phyloP scores from a whole-genome alignment of 805 yeast species.

The Zygoascus tannicola region DNA sequence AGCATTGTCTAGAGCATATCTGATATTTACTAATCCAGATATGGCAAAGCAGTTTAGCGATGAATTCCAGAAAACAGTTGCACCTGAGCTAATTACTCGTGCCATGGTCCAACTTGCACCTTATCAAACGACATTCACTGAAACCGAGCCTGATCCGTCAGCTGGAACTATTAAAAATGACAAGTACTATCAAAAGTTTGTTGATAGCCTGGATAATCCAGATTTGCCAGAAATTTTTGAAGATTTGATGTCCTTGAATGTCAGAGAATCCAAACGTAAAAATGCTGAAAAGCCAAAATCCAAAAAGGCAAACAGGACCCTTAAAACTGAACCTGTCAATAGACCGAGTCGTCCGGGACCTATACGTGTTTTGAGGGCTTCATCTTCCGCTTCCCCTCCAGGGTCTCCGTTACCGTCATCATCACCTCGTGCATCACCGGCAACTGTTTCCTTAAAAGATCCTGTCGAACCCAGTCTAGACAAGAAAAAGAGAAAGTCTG shows the following conservation, averaged over 20 bases:
- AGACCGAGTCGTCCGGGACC: too few species aligned
- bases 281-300: too few species aligned
- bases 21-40: conserved; percentile 29
- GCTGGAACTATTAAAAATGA: conserved; percentile 2
- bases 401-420: not conserved
- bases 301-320: too few species aligned
- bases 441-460: not conserved
- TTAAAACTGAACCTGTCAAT: too few species aligned
- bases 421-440: not conserved
- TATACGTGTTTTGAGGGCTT: too few species aligned
- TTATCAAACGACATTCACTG: conserved; percentile 12
- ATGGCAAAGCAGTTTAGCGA: conserved; percentile 27
- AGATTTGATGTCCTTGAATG: too few species aligned
- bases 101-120: conserved; percentile 22
- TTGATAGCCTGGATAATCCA: not conserved
- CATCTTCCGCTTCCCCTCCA: not conserved
- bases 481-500: not conserved
- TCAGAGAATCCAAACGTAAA: too few species aligned
- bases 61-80: conserved; percentile 22
- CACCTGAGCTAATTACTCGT: conserved; percentile 6
- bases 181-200: not conserved
- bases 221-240: not conserved
- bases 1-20: conserved; percentile 36
- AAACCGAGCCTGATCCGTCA: conserved; percentile 5
- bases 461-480: not conserved